Evolutionary conservation across 2,329 filamentous ascomycete species (phyloP).

Genomic region (Exophiala lecanii-corni): DNA sequence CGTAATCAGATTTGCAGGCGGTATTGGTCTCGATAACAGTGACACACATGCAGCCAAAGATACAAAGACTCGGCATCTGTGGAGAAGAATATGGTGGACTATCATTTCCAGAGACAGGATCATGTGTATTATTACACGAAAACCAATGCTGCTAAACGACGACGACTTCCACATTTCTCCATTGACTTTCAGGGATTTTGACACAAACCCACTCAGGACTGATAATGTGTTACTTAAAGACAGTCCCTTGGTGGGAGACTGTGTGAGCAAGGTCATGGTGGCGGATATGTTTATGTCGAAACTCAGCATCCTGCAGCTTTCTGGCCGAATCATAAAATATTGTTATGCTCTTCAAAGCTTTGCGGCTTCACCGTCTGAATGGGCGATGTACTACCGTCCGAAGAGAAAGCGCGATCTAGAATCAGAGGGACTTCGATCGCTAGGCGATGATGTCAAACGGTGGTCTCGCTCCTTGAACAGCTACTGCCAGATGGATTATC

Average conservation of each 20-base stretch:
- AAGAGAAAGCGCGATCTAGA: constrained; percentile 5
- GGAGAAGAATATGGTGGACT: constrained; percentile 11
- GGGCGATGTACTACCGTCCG: constrained; percentile 7
- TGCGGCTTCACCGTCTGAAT: constrained; percentile 1
- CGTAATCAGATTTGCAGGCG: constrained; percentile 84
- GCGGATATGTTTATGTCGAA: constrained; percentile 13
- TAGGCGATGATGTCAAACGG: constrained; percentile 2
- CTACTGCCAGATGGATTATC: constrained; percentile 5
- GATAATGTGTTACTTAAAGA: background rate
- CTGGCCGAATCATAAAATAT: constrained; percentile 3
- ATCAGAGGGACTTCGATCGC: background rate
- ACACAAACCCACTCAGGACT: constrained; percentile 1
- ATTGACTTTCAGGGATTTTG: constrained; percentile 9
- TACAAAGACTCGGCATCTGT: constrained; percentile 4
- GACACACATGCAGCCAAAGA: background rate
- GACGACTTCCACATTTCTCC: background rate
- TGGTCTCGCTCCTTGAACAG: constrained; percentile 5
- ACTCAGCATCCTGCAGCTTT: constrained; percentile 1
- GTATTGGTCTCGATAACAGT: constrained; percentile 57
- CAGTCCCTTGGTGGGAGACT: constrained; percentile 2
- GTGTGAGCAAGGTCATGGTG: constrained; percentile 7
- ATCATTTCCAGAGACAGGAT: constrained; percentile 4
- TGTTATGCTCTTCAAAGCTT: constrained; percentile 6
- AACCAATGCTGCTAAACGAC: constrained; percentile 6
- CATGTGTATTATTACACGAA: constrained; percentile 2